Conservation (phyloP, 495 filamentous ascomycete species). For the Lindgomyces ingoldianus region DNA sequence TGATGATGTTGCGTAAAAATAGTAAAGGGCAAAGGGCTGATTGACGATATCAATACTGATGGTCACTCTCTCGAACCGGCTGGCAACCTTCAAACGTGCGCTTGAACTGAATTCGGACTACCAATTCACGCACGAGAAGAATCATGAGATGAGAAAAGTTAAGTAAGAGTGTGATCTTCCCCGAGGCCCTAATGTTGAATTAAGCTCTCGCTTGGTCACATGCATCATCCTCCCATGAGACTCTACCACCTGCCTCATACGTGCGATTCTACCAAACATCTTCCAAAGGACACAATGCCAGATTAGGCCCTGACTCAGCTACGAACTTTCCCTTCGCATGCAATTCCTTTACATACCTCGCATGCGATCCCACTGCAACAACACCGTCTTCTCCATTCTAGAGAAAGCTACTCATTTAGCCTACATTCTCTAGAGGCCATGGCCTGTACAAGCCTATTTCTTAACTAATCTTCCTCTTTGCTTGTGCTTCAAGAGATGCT, state of each 20-base stretch:
- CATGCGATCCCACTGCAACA: neutral
- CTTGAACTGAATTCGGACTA: too few species aligned
- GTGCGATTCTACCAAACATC: slow-evolving; percentile 2
- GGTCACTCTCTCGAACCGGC: too few species aligned
- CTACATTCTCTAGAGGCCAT: slow-evolving; percentile 1
- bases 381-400: slow-evolving; percentile 5
- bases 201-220: neutral
- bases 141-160: too few species aligned
- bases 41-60: too few species aligned
- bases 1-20: too few species aligned
- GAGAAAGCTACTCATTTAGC: slow-evolving; percentile 4
- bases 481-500: slow-evolving; percentile 2
- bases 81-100: too few species aligned
- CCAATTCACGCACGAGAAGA: too few species aligned
- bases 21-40: too few species aligned
- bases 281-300: slow-evolving; percentile 1
- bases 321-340: neutral
- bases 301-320: slow-evolving; percentile 2
- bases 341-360: slow-evolving; percentile 2
- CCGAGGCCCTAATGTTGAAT: slow-evolving; percentile 3
- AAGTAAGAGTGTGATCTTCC: neutral
- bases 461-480: slow-evolving; percentile 6
- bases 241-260: too few species aligned
- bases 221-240: slow-evolving; percentile 3
- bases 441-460: slow-evolving; percentile 6